Evolutionary conservation across 2,329 filamentous ascomycete genomes (phyloP), one percentile per base, ranked within the genome.

Genomic region (Cryoendolithus antarcticus): DNA sequence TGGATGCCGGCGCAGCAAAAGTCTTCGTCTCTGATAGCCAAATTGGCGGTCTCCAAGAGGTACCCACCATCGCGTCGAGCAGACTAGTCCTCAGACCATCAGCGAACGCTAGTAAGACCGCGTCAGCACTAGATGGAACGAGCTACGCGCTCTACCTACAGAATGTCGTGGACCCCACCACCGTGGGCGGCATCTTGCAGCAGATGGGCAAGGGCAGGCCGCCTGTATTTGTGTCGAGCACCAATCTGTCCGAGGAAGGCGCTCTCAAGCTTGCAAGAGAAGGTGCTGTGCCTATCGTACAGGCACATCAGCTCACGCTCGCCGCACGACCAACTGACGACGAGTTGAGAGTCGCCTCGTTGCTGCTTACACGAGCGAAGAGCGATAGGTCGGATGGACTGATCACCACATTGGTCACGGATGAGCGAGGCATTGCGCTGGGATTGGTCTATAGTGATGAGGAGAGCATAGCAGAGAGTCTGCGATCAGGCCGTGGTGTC

Each of bases 371-470:
- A 2, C 77, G 79, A 47, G 86, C 86, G 62, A 80, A 74, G 46
- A 85, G 83, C 30, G 91, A 98, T 61, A 74, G 86, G 46, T 62
- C 76, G 3, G 93, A 95, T 56, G 81, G 82, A 6, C 71, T 98
- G 6, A 77, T 93, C 49, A 81, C 91, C 2, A 98, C 91, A 0
- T 74, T 94, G 3, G 91, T 98, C 6, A 86, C 83, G 1, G 86
- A 98, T 57, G 85, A 94, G 67, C 70, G 81, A 35, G 88, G 86
- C 1, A 69, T 82, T 12, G 84, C 86, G 6, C 67, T 98, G 9
- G 91, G 91, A 1, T 65, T 98, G 47, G 91, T 95, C 11, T 98
- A 95, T 69, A 94, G 88, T 62, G 95, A 84, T 56, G 77, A 82
- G 46, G 84, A 93, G 61, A 96, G 89, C 58, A 77, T 98, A 28